Percentiles rank a stretch among this genome's conserved stretches.
phyloP scores from a whole-genome alignment of 495 filamentous ascomycete genomes.

The Podospora pseudoanserina region DNA sequence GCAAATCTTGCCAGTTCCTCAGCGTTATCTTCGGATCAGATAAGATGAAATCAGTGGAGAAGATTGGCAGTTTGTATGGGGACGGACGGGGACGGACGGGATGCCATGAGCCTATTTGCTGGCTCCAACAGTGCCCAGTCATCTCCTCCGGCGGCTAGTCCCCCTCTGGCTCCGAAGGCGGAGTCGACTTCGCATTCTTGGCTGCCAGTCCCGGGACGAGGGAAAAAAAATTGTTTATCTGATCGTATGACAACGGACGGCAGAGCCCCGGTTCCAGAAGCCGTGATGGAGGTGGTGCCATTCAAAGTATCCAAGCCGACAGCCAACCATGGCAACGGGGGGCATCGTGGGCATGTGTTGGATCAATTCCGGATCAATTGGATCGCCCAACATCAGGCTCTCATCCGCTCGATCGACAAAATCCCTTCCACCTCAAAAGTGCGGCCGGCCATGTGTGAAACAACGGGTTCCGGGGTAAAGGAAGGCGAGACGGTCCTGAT shows the following conservation, averaged over 20 bases:
- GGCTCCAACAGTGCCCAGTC: conserved; percentile 8
- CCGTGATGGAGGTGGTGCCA: conserved; percentile 4
- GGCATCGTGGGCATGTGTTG: not conserved
- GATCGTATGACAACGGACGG: conserved; percentile 4
- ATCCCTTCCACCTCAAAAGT: not conserved
- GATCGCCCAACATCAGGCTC: too few species aligned
- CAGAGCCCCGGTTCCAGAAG: conserved; percentile 1
- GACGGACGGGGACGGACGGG: not conserved
- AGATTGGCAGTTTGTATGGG: conserved; percentile 3
- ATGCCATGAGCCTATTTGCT: conserved; percentile 7
- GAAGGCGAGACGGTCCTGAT: not conserved
- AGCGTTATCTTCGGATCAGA: conserved; percentile 52
- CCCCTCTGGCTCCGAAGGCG: conserved; percentile 20
- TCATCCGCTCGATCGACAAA: not conserved
- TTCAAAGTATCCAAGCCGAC: not conserved
- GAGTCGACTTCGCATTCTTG: conserved; percentile 3
- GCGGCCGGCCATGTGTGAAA: too few species aligned
- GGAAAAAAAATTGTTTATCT: not conserved
- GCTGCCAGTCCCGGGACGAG: not conserved
- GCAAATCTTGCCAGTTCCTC: conserved; percentile 18
- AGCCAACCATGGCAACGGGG: not conserved
- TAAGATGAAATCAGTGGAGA: conserved; percentile 41
- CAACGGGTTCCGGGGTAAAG: not conserved
- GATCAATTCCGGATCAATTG: not conserved
- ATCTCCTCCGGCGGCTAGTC: conserved; percentile 3